Base-by-base conservation (phyloP, 2,329 filamentous ascomycete species). In the Aspergillus tamarii region DNA sequence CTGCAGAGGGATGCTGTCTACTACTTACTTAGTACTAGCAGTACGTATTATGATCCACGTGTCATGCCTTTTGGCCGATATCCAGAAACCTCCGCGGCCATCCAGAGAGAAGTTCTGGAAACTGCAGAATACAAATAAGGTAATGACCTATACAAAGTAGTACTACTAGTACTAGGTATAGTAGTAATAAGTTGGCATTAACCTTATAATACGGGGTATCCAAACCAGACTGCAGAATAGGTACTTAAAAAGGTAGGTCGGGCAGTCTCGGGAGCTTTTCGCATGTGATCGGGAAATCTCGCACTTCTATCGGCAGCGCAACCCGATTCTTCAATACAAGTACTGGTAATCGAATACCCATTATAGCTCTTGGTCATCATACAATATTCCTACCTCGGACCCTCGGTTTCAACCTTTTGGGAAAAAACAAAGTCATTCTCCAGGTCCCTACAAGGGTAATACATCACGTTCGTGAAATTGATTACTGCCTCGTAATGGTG, bases 231-330 rank as follows among this genome's bases (percentile, higher is more conserved):
- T 46, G 14, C 39, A 45, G 28, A 34, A 45, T 41, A 43, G n/a
- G n/a, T 16, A 21, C 50, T 19, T 26, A 30, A 16, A 57, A 19
- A 12, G 30, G 16, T 54, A 53, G 8, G n/a, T 64, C 64, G 64
- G 64, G 53, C 43, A 26, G 58, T 53, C 41, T 61, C 64, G 64
- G 63, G 52, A 46, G 54, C 6, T 21, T 7, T 14, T 46, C 39
- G 53, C 60, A 60, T 60, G 59, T 59, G 65, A 63, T 67, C 63
- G 65, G 63, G 61, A 61, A 61, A 57, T 57, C 28, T 53, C 60
- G 57, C 60, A 46, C 45, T 9, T 60, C 58, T 1, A 53, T 63
- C 56, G 63, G 63, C 54, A 52, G 16, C 23, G 26, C 26, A 30
- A 19, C 14, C 50, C 34, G 30, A 39, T 39, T 39, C 30, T 55